Conservation (phyloP, 2,329 filamentous ascomycete species). For the Epichloe coenophiala region DNA sequence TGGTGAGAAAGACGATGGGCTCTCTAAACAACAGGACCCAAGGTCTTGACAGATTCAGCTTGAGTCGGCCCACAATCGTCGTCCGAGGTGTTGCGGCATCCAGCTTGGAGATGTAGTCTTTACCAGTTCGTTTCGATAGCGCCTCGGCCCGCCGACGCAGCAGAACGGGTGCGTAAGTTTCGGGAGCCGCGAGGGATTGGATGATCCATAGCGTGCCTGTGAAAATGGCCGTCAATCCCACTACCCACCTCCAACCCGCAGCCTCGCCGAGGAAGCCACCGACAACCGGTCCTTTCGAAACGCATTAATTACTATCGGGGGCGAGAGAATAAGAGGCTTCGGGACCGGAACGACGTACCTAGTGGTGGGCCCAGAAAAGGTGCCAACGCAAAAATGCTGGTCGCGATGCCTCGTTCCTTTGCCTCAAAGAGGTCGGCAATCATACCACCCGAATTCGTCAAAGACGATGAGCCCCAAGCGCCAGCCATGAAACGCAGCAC, state of each 20-base stretch:
- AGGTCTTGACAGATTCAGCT: slow-evolving; percentile 44
- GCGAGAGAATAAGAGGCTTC: not conserved
- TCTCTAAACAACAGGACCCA: slow-evolving; percentile 53
- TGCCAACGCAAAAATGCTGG: slow-evolving; percentile 46
- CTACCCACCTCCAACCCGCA: slow-evolving; percentile 51
- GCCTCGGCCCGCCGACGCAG: slow-evolving; percentile 36
- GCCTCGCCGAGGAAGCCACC: slow-evolving; percentile 49
- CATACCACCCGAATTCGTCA: slow-evolving; percentile 49
- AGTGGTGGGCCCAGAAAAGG: slow-evolving; percentile 49
- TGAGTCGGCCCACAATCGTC: slow-evolving; percentile 35
- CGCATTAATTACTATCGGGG: too few relatives aligned
- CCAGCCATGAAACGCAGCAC: slow-evolving; percentile 58
- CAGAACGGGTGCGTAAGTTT: slow-evolving; percentile 47
- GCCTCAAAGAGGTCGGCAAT: slow-evolving; percentile 50
- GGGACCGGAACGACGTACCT: slow-evolving; percentile 17
- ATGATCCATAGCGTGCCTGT: slow-evolving; percentile 44
- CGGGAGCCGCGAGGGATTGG: slow-evolving; percentile 37
- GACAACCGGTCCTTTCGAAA: slow-evolving; percentile 37
- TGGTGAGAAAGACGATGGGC: slow-evolving; percentile 51
- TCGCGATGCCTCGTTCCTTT: slow-evolving; percentile 40
- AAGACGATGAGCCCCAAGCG: slow-evolving; percentile 45
- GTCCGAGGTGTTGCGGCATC: slow-evolving; percentile 30
- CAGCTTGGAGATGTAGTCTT: slow-evolving; percentile 38
- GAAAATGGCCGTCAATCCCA: slow-evolving; percentile 48
- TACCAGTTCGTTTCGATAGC: slow-evolving; percentile 38